Conservation (phyloP, 768 basidiomycete genomes). For the Boletus pseudo-olivaceus region DNA sequence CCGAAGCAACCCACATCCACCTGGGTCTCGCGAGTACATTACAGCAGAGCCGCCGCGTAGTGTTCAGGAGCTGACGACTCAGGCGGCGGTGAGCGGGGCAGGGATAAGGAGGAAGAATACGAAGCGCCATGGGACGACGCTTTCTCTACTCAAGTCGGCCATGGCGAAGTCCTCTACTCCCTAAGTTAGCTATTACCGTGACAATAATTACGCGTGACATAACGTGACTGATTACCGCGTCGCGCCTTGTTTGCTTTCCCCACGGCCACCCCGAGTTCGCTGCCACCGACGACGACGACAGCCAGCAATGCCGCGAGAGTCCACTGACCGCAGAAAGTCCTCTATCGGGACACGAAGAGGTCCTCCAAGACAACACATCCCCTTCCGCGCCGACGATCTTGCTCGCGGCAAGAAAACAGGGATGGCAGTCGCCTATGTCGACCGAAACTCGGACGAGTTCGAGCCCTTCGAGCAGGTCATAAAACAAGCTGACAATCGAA, state of each 20-base stretch:
- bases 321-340: slow-evolving; percentile 30
- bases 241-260: slow-evolving; percentile 25
- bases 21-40: slow-evolving; percentile 51
- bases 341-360: slow-evolving; percentile 50
- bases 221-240: slow-evolving; percentile 24
- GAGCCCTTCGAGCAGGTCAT: slow-evolving; percentile 78
- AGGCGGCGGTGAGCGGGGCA: slow-evolving; percentile 2
- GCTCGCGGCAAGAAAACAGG: slow-evolving; percentile 81
- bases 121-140: not conserved
- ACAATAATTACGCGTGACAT: slow-evolving; percentile 26
- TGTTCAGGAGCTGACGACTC: slow-evolving; percentile 19
- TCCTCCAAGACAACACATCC: slow-evolving; percentile 64
- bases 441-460: slow-evolving; percentile 76
- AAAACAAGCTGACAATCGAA: slow-evolving; percentile 62
- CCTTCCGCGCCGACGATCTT: slow-evolving; percentile 74
- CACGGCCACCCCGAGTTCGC: slow-evolving; percentile 17
- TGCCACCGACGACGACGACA: slow-evolving; percentile 10
- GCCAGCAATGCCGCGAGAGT: slow-evolving; percentile 26
- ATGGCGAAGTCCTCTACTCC: slow-evolving; percentile 10
- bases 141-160: slow-evolving; percentile 19
- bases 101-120: slow-evolving; percentile 1
- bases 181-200: slow-evolving; percentile 8
- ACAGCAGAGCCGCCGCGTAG: slow-evolving; percentile 25
- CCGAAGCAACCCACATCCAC: slow-evolving; percentile 42
- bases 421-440: slow-evolving; percentile 61